Conservation (phyloP, 805 yeast species). For the Clavispora asparagi region DNA sequence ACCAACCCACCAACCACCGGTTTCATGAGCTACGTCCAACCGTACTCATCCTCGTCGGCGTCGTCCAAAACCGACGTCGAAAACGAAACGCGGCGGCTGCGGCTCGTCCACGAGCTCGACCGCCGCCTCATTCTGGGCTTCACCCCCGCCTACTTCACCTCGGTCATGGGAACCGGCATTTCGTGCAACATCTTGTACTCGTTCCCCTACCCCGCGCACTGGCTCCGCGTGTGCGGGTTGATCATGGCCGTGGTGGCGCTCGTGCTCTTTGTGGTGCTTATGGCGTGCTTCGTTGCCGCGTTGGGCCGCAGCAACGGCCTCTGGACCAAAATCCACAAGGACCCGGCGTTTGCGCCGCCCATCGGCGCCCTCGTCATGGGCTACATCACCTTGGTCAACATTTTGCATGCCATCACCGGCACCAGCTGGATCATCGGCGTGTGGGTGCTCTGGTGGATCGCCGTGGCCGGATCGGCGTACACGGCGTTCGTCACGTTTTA, state of each 20-base stretch:
- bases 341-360: slow-evolving; percentile 50
- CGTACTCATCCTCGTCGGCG: neutral
- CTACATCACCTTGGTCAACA: slow-evolving; percentile 56
- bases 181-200: slow-evolving; percentile 53
- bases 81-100: neutral
- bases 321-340: slow-evolving; percentile 17
- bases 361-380: slow-evolving; percentile 86
- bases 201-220: slow-evolving; percentile 60
- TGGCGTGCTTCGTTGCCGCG: slow-evolving; percentile 38
- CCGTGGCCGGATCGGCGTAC: slow-evolving; percentile 46
- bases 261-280: slow-evolving; percentile 40
- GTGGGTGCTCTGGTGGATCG: slow-evolving; percentile 74
- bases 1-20: neutral
- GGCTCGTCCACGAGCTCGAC: slow-evolving; percentile 4
- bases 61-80: neutral
- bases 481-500: slow-evolving; percentile 59
- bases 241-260: slow-evolving; percentile 61
- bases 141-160: slow-evolving; percentile 58
- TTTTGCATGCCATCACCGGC: slow-evolving; percentile 43
- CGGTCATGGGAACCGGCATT: slow-evolving; percentile 86
- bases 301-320: slow-evolving; percentile 25
- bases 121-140: slow-evolving; percentile 19
- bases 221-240: slow-evolving; percentile 55
- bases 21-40: neutral
- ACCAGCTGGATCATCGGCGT: slow-evolving; percentile 41